Evolutionary conservation across 345 rosid species (phyloP).

Genomic region (Linum tenue): DNA sequence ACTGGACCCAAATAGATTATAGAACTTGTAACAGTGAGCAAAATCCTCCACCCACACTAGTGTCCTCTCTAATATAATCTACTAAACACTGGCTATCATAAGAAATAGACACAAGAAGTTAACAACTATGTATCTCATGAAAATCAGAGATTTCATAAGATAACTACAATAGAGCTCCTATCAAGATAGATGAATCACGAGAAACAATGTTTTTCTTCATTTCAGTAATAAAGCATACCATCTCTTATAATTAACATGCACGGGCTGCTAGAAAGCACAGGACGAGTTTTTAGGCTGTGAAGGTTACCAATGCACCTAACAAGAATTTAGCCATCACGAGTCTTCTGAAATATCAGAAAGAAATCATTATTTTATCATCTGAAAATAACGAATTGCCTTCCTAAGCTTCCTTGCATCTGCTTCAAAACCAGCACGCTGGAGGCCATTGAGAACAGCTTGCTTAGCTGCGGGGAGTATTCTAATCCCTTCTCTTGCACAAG

Average conservation of each 20-base stretch:
- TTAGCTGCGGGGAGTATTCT: slow-evolving; percentile 53
- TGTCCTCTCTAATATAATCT: no score
- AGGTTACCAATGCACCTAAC: background rate
- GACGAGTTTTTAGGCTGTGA: background rate
- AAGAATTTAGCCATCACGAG: background rate
- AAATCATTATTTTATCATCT: slow-evolving; percentile 25
- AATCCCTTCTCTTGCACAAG: slow-evolving; percentile 52
- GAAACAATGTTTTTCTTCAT: no score
- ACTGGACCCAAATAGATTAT: no score
- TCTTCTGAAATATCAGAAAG: background rate
- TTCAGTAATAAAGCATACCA: no score
- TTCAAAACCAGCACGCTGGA: slow-evolving; percentile 39
- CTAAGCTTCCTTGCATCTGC: slow-evolving; percentile 49
- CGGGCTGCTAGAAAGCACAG: background rate
- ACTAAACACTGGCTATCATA: no score
- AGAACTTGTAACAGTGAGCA: no score
- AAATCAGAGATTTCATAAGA: no score
- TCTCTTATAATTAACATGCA: no score
- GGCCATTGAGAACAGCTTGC: slow-evolving; percentile 62
- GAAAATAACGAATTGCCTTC: slow-evolving; percentile 40
- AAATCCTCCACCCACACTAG: no score
- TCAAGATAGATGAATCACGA: background rate
- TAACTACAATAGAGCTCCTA: no score
- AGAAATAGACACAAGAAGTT: no score
- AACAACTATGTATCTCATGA: no score